Evolutionary conservation across 2,329 filamentous ascomycete species (phyloP), one percentile per base, ranked within the genome.

Genomic region (Aureobasidium sp.): DNA sequence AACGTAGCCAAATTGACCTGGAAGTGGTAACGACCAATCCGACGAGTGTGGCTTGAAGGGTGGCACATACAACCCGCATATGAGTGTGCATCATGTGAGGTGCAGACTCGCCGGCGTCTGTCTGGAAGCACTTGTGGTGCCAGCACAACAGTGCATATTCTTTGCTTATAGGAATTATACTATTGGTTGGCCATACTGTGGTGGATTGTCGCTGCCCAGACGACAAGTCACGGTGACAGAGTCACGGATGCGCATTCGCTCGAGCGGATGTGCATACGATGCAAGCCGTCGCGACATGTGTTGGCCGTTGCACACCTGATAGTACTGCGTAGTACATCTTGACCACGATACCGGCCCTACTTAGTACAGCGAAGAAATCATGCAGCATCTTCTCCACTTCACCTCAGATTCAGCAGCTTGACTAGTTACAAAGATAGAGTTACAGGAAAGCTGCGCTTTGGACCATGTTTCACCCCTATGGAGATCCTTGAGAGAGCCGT

Each of bases 81-180:
- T 29, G 37, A 42, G 41, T 27, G 25, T 45, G 60, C 49, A 31
- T 62, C 60, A 62, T 62, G 60, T 62, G 60, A 62, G 60, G 31
- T 22, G 20, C 39, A 42, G 47, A 45, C 27, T 31, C 55, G 42
- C 29, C 42, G 31, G 39, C 42, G 25, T 47, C 42, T 53, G 44
- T 20, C 36, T 45, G 25, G 12, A 36, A 25, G 48, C 49, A 53
- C 41, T 41, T 55, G 60, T 62, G 60, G 60, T 62, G 60, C 49
- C 60, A 62, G 25, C 60, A 49, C 56, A 62, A 52, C 60, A 55
- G 39, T 41, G 60, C 42, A 51, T 25, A 34, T 31, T 14, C 29
- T 62, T 25, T 29, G 15, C 25, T 17, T 1, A 8, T 25, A 6
- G 7, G 14, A 31, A 62, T 62, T 42, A 48, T 62, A 14, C 27